Conservation (phyloP, 352 stramenopile genomes). For the Phytopythium litorale region DNA sequence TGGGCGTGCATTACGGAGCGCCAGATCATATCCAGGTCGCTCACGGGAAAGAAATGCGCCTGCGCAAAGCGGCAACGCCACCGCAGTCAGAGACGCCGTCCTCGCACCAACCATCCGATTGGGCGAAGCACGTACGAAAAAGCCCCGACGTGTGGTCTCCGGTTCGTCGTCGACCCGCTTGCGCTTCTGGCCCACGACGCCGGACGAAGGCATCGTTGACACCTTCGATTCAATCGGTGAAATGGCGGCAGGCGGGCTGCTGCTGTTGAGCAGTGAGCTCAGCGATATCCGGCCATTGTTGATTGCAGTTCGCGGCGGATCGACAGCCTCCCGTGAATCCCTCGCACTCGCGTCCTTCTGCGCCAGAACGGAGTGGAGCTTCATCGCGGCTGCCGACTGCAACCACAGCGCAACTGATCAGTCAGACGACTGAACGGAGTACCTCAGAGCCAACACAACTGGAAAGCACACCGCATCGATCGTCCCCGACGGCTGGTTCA, state of each 20-base stretch:
- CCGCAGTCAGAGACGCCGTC: not conserved
- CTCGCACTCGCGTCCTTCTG: not conserved
- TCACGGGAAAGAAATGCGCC: slow-evolving; percentile 55
- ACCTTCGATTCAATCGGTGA: slow-evolving; percentile 4
- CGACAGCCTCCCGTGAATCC: not conserved
- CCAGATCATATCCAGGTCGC: slow-evolving; percentile 58
- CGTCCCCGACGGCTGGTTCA: slow-evolving; percentile 41
- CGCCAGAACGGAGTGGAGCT: slow-evolving; percentile 15
- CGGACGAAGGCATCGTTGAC: slow-evolving; percentile 16
- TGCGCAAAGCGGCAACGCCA: slow-evolving; percentile 8
- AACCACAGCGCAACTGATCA: not conserved
- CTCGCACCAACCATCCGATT: not conserved
- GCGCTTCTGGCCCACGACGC: slow-evolving; percentile 21
- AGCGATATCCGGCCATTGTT: slow-evolving; percentile 19
- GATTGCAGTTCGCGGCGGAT: not conserved
- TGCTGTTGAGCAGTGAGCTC: slow-evolving; percentile 38
- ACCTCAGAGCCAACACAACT: not conserved
- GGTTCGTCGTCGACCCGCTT: slow-evolving; percentile 18
- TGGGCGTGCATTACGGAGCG: slow-evolving; percentile 58
- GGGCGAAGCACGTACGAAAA: slow-evolving; percentile 27
- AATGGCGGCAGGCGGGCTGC: slow-evolving; percentile 6
- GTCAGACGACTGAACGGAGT: not conserved
- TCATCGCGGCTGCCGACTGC: slow-evolving; percentile 13
- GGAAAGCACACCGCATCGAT: slow-evolving; percentile 29
- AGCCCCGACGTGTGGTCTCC: slow-evolving; percentile 13